Evolutionary conservation across 2,329 filamentous ascomycete species (phyloP).

Genomic region (Knufia fluminis): DNA sequence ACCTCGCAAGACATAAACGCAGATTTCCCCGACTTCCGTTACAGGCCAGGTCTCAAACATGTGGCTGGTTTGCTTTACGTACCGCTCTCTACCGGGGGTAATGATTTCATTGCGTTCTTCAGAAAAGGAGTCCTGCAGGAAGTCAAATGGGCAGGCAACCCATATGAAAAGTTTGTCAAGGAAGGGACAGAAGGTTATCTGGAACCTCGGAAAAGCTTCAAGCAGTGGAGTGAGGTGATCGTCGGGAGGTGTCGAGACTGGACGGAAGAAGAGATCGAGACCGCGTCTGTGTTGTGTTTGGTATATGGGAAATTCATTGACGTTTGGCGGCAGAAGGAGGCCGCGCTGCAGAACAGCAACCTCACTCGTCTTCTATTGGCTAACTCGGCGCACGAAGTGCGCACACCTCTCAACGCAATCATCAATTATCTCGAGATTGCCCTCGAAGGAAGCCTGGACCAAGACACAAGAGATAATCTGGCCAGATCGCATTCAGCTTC

Average conservation of each 20-base stretch:
- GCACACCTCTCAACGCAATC: conserved; percentile 83
- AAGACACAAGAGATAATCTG: conserved; percentile 76
- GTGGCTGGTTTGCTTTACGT: conserved; percentile 76
- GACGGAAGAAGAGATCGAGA: conserved; percentile 83
- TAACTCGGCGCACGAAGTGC: conserved; percentile 85
- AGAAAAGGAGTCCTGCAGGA: conserved; percentile 65
- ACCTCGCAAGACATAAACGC: conserved; percentile 65
- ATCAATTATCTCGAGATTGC: conserved; percentile 93
- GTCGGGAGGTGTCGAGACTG: conserved; percentile 77
- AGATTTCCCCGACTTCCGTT: conserved; percentile 75
- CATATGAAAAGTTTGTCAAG: conserved; percentile 67
- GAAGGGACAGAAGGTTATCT: conserved; percentile 65
- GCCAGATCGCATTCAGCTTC: conserved; percentile 80
- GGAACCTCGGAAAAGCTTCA: conserved; percentile 71
- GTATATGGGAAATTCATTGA: conserved; percentile 88
- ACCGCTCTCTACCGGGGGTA: conserved; percentile 63
- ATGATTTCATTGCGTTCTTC: conserved; percentile 87
- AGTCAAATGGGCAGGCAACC: conserved; percentile 80
- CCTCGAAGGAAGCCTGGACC: conserved; percentile 67
- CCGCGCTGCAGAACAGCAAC: conserved; percentile 69
- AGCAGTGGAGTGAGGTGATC: conserved; percentile 71
- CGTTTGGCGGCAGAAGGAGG: conserved; percentile 86
- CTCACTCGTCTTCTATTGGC: conserved; percentile 69
- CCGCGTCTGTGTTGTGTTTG: conserved; percentile 74
- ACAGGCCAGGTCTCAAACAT: conserved; percentile 66